Conservation (phyloP, 2,329 filamentous ascomycete genomes). For the Scedosporium minutisporum region DNA sequence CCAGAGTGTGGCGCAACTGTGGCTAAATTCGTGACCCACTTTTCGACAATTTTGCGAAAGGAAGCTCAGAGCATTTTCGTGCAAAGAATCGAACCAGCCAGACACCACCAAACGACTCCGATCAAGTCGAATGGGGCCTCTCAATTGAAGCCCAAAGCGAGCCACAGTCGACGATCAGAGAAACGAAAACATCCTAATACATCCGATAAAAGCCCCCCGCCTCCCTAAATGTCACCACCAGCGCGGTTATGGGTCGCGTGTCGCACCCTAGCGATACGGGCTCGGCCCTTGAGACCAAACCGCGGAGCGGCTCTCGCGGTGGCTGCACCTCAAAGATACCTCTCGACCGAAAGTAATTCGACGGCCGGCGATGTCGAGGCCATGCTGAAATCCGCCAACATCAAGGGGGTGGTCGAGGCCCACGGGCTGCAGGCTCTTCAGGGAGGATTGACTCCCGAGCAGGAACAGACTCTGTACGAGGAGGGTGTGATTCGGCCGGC, state of each 20-base stretch:
- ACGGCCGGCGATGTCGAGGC: slow-evolving; percentile 3
- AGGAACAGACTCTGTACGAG: slow-evolving; percentile 32
- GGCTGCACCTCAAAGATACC: slow-evolving; percentile 15
- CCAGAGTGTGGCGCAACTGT: neutral
- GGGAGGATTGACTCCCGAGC: slow-evolving; percentile 29
- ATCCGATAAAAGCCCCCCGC: neutral
- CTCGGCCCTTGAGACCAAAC: slow-evolving; percentile 20
- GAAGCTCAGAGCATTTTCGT: neutral
- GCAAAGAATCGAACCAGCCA: neutral
- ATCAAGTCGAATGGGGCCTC: neutral
- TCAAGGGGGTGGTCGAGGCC: slow-evolving; percentile 8
- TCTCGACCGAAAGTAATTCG: slow-evolving; percentile 15
- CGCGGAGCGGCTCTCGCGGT: slow-evolving; percentile 16
- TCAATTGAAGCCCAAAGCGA: neutral
- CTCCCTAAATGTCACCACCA: slow-evolving; percentile 47
- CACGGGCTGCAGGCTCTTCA: slow-evolving; percentile 11
- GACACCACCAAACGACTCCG: neutral
- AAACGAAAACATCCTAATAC: neutral
- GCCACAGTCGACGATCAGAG: neutral
- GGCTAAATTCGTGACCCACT: neutral
- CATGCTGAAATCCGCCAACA: slow-evolving; percentile 10
- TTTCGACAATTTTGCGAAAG: slow-evolving; percentile 5
- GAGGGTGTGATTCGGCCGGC: slow-evolving; percentile 30
- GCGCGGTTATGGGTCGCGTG: slow-evolving; percentile 37
- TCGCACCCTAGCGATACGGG: slow-evolving; percentile 29